Evolutionary conservation across 176 grass and related monocot genomes (phyloP), one percentile per base, ranked within the genome.

Genomic region (Cenchrus americanus): DNA sequence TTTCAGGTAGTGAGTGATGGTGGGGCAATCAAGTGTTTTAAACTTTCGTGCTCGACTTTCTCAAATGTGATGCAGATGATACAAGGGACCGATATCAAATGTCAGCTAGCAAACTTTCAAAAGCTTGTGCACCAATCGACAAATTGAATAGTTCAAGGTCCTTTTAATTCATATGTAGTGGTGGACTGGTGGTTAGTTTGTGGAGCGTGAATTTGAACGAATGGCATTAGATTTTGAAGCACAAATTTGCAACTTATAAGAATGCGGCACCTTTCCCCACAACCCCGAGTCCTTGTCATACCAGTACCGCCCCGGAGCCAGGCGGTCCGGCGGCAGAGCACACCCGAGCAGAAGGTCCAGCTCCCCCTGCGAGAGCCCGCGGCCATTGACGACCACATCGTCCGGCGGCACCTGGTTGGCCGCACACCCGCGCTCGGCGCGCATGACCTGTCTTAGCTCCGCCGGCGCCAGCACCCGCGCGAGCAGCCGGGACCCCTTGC

Each of bases 221-320:
- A 40, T 53, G 53, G 53, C 18, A 55, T 21, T 55, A 37, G 34
- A 37, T 44, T 44, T 44, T 8, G 21, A 54, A 54, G 5, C 14
- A 18, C 51, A 5, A 55, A 19, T 1, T 55, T 55, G 53, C 53
- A 55, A 21, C 18, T 55, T 55, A 18, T 44, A 37, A 37, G 43
- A 8, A 44, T 47, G 40, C 3, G 1, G n/a, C 64, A 95, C 93
- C 93, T 92, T 92, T 49, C 93, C 93, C 93, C 90, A 92, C 18
- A 88, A 80, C 6, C 90, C 90, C 3, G 90, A 95, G 67, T 88
- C 83, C 64, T 92, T 95, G 87, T 95, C 93, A 8, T 95, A 95
- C 90, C 93, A 95, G 76, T 92, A 95, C 10, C 53, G 52, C 1
- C 90, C 90, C 0, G 90, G 85, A 23, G 58, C 77, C n/a, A 92